Conservation (phyloP, 495 filamentous ascomycete genomes). For the Letharia lupina region DNA sequence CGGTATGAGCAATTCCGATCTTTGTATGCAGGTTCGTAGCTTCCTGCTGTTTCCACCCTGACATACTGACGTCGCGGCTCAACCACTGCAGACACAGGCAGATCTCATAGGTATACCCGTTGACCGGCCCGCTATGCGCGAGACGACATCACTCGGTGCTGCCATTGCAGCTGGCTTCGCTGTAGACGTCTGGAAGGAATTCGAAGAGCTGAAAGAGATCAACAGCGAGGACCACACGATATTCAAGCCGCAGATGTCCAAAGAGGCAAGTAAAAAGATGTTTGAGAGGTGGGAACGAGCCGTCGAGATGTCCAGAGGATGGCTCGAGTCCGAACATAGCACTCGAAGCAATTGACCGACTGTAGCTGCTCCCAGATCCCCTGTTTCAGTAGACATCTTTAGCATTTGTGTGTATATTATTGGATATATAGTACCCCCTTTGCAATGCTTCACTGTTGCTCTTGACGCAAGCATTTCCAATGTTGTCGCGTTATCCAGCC, state of each 20-base stretch:
- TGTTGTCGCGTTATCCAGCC: neutral
- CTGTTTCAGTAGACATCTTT: slow-evolving; percentile 19
- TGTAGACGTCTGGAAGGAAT: slow-evolving; percentile 69
- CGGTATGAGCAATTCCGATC: slow-evolving; percentile 86
- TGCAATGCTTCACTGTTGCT: slow-evolving; percentile 1
- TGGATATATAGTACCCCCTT: slow-evolving; percentile 14
- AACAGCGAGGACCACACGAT: slow-evolving; percentile 65
- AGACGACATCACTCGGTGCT: slow-evolving; percentile 89
- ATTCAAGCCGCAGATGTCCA: slow-evolving; percentile 59
- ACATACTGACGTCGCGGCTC: slow-evolving; percentile 6
- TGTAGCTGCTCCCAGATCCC: slow-evolving; percentile 10
- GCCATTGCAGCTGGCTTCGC: slow-evolving; percentile 91
- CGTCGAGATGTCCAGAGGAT: slow-evolving; percentile 84
- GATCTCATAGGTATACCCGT: slow-evolving; percentile 84
- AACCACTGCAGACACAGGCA: slow-evolving; percentile 60
- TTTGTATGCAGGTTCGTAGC: slow-evolving; percentile 76
- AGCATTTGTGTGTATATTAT: slow-evolving; percentile 22
- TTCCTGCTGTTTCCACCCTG: slow-evolving; percentile 7
- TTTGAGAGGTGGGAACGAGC: slow-evolving; percentile 78
- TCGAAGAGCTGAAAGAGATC: slow-evolving; percentile 70
- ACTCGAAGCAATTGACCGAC: slow-evolving; percentile 10
- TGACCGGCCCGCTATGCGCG: slow-evolving; percentile 82
- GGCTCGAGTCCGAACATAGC: slow-evolving; percentile 50
- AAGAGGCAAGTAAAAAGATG: slow-evolving; percentile 54
- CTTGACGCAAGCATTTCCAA: slow-evolving; percentile 1